Base-by-base conservation (phyloP, 257 asterid genomes). In the Solanum lycopersicoides region DNA sequence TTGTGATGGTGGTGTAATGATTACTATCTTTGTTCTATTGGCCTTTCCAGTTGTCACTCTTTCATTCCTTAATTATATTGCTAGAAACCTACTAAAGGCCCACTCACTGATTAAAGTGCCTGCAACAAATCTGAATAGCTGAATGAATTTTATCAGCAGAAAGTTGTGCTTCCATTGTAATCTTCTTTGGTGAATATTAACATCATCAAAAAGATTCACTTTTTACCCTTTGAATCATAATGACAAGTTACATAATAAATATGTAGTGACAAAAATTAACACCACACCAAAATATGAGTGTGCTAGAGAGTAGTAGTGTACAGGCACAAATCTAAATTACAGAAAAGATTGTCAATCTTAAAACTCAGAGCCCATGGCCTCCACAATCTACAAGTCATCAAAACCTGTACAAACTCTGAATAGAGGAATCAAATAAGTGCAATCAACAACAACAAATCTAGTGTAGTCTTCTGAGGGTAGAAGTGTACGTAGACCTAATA, bases 71-170 rank as follows among this genome's bases (percentile, higher is more conserved):
- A 86, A 86, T 59, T 82, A 44, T 89, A 82, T 82, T 86, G 74
- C 56, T 83, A 68, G 60, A 83, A 75, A 50, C 80, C n/a, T 83
- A 76, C 73, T 21, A 75, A 89, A 75, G 91, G 75, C 92, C 92
- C 94, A 88, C 92, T 45, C 76, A 50, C 80, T 89, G 88, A 83
- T 90, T 90, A 83, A 91, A 92, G 93, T 91, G 86, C 41, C 92
- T 89, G 93, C 83, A 86, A 72, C 90, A 88, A 47, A 80, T 92
- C 90, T 89, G 87, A 88, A 85, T 53, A 66, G 86, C 85, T 83
- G 85, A 86, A 65, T 20, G 63, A 44, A 60, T 63, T 69, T 72
- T 73, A 84, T 88, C 75, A 59, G 32, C 30, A 47, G 77, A 76
- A 84, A 75, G 37, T 18, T 75, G 23, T 82, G 86, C 73, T 83